phyloP scores from a whole-genome alignment of 2,329 filamentous ascomycete genomes.

The Pseudocercospora fuligena region DNA sequence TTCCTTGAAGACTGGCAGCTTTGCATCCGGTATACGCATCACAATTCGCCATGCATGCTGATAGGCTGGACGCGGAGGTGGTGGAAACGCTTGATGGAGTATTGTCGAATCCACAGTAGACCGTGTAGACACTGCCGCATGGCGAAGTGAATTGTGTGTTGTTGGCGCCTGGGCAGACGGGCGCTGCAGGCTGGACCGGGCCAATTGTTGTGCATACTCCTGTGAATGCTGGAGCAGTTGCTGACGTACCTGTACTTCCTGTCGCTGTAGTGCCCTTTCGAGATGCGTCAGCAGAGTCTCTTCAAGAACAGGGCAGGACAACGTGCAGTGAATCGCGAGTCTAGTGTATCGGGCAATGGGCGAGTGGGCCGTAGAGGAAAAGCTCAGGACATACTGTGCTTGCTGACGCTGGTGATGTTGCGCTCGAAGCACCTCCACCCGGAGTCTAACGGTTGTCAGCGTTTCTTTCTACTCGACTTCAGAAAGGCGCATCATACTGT shows the following conservation, averaged over 20 bases:
- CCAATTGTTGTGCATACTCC: constrained; percentile 12
- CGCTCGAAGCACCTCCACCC: neutral
- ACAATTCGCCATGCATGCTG: constrained; percentile 27
- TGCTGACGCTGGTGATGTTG: neutral
- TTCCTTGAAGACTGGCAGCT: constrained; percentile 21
- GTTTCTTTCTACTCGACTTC: neutral
- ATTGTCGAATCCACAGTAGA: constrained; percentile 29
- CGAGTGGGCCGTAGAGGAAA: constrained; percentile 6
- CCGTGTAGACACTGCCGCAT: constrained; percentile 26
- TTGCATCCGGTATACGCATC: constrained; percentile 21
- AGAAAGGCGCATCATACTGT: neutral
- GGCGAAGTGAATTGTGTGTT: constrained; percentile 21
- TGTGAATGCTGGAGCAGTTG: constrained; percentile 8
- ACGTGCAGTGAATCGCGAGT: constrained; percentile 7
- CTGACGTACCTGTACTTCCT: constrained; percentile 17
- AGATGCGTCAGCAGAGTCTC: constrained; percentile 1
- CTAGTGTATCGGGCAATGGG: constrained; percentile 5
- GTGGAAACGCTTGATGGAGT: constrained; percentile 12
- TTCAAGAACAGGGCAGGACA: neutral
- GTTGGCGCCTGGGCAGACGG: constrained; percentile 17
- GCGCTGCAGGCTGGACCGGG: constrained; percentile 9
- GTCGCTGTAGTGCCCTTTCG: neutral
- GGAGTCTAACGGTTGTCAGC: neutral
- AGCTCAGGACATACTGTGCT: constrained; percentile 12
- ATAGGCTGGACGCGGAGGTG: constrained; percentile 13